These are phyloP conservation scores for Salinomyces thailandicus DNA, from an alignment of 2,329 filamentous ascomycete genomes.

Conservation along the genomic window DNA sequence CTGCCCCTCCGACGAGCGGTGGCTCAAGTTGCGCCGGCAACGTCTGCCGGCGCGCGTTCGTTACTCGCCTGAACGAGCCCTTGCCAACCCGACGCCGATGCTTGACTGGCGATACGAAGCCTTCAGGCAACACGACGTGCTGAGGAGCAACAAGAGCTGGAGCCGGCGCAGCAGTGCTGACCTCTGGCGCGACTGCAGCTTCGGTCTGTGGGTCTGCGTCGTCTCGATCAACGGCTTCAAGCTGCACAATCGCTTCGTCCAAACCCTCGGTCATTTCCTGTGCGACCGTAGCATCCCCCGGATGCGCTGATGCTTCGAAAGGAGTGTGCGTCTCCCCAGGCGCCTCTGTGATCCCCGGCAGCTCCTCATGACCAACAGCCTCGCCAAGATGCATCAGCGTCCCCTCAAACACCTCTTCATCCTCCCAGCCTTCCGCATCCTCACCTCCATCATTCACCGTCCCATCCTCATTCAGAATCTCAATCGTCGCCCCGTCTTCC, in stretches of 20 bases:
- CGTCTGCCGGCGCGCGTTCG: conserved; percentile 14
- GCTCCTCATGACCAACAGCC: conserved; percentile 1
- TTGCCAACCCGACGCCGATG: conserved; percentile 7
- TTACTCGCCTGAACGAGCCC: not conserved
- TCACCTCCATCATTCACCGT: conserved; percentile 9
- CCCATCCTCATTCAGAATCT: conserved; percentile 20
- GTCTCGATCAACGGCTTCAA: too few species aligned
- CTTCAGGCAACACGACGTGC: conserved; percentile 15
- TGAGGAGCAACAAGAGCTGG: not conserved
- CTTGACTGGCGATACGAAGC: conserved; percentile 23
- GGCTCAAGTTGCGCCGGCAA: conserved; percentile 21
- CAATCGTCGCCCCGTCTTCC: conserved; percentile 15
- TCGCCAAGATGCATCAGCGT: conserved; percentile 14
- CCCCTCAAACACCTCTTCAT: conserved; percentile 13
- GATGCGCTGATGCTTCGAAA: too few species aligned
- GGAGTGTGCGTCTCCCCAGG: too few species aligned
- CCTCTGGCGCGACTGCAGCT: too few species aligned
- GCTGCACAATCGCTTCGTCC: too few species aligned
- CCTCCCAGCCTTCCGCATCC: conserved; percentile 7
- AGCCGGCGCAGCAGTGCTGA: too few species aligned
- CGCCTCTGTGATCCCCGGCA: not conserved
- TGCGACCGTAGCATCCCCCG: too few species aligned
- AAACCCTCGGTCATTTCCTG: too few species aligned
- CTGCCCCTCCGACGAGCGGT: too few species aligned
- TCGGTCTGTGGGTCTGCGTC: too few species aligned